Evolutionary conservation across 768 basidiomycete species (phyloP).

Genomic region (Inosperma sp.): DNA sequence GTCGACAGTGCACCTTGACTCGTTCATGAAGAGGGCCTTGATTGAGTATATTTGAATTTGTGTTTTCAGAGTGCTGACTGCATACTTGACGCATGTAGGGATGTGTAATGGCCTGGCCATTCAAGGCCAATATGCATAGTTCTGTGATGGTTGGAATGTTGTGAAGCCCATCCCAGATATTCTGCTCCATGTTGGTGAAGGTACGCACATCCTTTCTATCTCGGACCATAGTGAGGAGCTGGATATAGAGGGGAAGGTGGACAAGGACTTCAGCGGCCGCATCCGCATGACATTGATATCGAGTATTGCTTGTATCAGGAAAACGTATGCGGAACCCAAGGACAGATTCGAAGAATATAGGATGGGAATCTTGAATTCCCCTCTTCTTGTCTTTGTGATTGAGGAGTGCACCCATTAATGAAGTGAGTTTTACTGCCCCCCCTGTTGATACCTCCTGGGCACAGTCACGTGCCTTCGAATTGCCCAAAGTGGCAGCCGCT

Average conservation of each 20-base stretch:
- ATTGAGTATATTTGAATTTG: conserved; percentile 22
- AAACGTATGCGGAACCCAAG: conserved; percentile 24
- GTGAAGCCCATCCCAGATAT: conserved; percentile 22
- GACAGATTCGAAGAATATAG: conserved; percentile 18
- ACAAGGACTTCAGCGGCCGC: conserved; percentile 25
- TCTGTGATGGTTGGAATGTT: conserved; percentile 26
- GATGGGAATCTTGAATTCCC: conserved; percentile 29
- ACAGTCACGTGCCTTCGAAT: conserved; percentile 11
- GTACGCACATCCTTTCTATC: conserved; percentile 26
- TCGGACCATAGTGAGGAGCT: conserved; percentile 24
- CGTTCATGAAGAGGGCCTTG: conserved; percentile 21
- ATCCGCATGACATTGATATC: conserved; percentile 29
- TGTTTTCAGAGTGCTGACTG: not conserved
- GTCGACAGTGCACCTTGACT: conserved; percentile 12
- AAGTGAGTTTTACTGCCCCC: conserved; percentile 26
- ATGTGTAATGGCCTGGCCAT: conserved; percentile 17
- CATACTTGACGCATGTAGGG: conserved; percentile 26
- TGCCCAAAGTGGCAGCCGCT: conserved; percentile 15
- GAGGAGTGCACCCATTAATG: conserved; percentile 30
- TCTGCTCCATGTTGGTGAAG: conserved; percentile 35
- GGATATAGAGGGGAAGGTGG: conserved; percentile 18
- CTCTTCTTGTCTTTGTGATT: conserved; percentile 34
- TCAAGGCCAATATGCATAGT: conserved; percentile 24
- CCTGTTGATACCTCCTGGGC: conserved; percentile 19
- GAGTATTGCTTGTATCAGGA: conserved; percentile 35